phyloP scores from a whole-genome alignment of 108 stramenopile species.

The Cylindrotheca closterium region DNA sequence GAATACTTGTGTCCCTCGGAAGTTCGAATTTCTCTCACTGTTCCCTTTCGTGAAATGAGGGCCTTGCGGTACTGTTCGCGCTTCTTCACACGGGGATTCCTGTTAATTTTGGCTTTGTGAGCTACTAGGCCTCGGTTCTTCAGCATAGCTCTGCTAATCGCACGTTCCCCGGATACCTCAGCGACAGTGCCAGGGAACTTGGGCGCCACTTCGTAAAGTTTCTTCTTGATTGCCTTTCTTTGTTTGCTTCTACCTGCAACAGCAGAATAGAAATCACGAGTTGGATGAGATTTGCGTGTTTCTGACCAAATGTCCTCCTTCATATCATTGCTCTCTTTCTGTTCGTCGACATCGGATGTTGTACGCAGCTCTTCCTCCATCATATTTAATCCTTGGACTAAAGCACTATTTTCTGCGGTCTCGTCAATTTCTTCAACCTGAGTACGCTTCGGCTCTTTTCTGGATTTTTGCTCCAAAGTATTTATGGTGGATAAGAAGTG shows the following conservation, averaged over 20 bases:
- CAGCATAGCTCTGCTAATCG: slow-evolving; percentile 78
- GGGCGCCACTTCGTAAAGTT: slow-evolving; percentile 74
- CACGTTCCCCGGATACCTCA: slow-evolving; percentile 83
- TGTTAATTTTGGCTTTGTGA: slow-evolving; percentile 93
- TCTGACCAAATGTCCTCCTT: slow-evolving; percentile 48
- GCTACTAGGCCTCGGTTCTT: slow-evolving; percentile 97
- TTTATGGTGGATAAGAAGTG: slow-evolving; percentile 66
- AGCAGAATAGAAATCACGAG: slow-evolving; percentile 54
- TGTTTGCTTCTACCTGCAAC: slow-evolving; percentile 52
- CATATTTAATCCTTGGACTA: slow-evolving; percentile 65
- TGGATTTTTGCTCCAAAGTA: slow-evolving; percentile 67
- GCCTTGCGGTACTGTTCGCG: slow-evolving; percentile 94
- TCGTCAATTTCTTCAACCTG: slow-evolving; percentile 55
- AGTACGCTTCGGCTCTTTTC: slow-evolving; percentile 11
- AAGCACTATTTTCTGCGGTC: slow-evolving; percentile 25
- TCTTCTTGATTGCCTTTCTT: slow-evolving; percentile 64
- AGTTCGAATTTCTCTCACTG: slow-evolving; percentile 87
- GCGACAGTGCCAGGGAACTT: slow-evolving; percentile 76
- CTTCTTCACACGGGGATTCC: slow-evolving; percentile 98
- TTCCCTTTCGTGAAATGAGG: slow-evolving; percentile 91
- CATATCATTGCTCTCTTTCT: slow-evolving; percentile 39
- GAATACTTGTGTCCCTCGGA: slow-evolving; percentile 85
- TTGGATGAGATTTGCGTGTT: slow-evolving; percentile 40
- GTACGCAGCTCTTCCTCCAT: slow-evolving; percentile 81
- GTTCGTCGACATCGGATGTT: slow-evolving; percentile 36